Evolutionary conservation across 192 early-diverging fungal genomes (phyloP), one percentile per base, ranked within the genome.

Genomic region (Mortierella antarctica): DNA sequence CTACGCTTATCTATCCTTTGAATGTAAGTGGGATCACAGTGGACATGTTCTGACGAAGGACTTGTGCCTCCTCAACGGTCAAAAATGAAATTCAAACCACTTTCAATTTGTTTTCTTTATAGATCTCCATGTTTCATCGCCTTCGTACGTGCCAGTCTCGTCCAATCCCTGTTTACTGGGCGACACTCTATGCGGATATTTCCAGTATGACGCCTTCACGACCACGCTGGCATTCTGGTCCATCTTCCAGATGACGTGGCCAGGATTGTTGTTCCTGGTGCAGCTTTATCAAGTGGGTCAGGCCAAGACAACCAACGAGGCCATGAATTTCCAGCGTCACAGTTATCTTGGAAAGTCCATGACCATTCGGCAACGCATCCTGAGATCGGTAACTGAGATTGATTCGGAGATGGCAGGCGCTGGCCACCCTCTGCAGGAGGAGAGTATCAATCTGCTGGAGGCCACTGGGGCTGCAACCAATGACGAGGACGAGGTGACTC

Each of bases 281-380:
- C 98, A 99, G 74, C 65, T 87, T 6, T 91, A 87, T 77, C 97
- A 97, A 78, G 88, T 99, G 39, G 84, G 91, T 12, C 72, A 86
- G 14, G 92, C 87, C 12, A 86, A 88, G 66, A 99, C 98, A 0
- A 98, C 98, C 18, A 98, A 98, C 80, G 98, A 99, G 83, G 73
- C 89, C 20, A 89, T 92, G 54, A 99, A 96, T 53, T 92, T 87
- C 50, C 92, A 94, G 62, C 88, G 93, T 56, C 95, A 89, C 58
- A 71, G 73, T 5, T 88, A 86, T 56, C 62, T 87, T 58, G 80
- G 74, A 40, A 53, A 70, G 23, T 71, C 72, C 6, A 57, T 67
- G 70, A 87, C 67, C 46, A 84, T 74, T 57, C 67, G 74, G 14
- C 71, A 83, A 47, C 72, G 76, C 46, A 86, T 91, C 59, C 45